Percentiles rank a stretch among this genome's conserved stretches.
phyloP scores from a whole-genome alignment of 108 stramenopile species.

The Nannochloropsis oceanica region DNA sequence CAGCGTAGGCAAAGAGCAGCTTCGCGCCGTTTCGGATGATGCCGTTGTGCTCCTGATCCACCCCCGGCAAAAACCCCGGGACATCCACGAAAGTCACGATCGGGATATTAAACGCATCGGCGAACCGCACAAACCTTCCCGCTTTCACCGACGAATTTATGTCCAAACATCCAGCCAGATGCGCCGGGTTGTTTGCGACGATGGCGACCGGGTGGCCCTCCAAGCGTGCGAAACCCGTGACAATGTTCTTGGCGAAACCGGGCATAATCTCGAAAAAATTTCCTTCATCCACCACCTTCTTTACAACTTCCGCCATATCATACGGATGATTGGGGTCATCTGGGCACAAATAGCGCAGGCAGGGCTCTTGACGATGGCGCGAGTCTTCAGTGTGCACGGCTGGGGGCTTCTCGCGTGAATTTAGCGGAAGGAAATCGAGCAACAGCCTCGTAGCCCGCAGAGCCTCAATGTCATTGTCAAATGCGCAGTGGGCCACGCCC shows the following conservation, averaged over 20 bases:
- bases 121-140: constrained; percentile 66
- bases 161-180: constrained; percentile 93
- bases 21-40: constrained; percentile 96
- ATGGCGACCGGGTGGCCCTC: constrained; percentile 86
- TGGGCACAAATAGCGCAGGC: constrained; percentile 60
- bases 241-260: constrained; percentile 86
- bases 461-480: constrained; percentile 84
- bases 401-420: constrained; percentile 28
- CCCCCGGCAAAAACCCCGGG: constrained; percentile 96
- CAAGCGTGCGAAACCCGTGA: constrained; percentile 85
- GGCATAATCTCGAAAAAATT: constrained; percentile 89
- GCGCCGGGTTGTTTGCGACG: constrained; percentile 92
- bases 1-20: constrained; percentile 94
- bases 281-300: constrained; percentile 76
- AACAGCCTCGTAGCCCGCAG: constrained; percentile 71
- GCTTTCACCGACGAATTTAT: constrained; percentile 78
- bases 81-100: constrained; percentile 99
- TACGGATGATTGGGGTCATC: constrained; percentile 97
- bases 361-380: constrained; percentile 58
- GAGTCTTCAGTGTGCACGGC: constrained; percentile 56
- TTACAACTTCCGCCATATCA: constrained; percentile 71
- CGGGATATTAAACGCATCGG: constrained; percentile 96
- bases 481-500: constrained; percentile 85
- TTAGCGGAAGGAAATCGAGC: constrained; percentile 76
- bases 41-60: constrained; percentile 49